Conservation (phyloP, 208 protist genomes). For the Kentomonas sorsogonicus region DNA sequence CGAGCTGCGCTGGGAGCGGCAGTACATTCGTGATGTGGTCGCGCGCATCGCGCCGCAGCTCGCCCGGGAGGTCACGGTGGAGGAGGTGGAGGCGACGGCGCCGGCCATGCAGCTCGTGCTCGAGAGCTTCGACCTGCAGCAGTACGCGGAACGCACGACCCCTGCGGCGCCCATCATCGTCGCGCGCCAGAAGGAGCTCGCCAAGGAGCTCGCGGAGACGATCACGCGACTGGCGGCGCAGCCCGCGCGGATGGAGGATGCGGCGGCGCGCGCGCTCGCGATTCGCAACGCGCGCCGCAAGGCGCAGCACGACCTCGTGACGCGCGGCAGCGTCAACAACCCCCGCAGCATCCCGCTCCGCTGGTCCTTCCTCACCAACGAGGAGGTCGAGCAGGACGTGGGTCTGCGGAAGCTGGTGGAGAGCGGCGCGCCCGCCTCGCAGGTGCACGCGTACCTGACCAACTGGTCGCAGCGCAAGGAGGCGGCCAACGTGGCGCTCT, state of each 20-base stretch:
- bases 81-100: conserved; percentile 31
- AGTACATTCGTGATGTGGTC: no score
- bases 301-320: conserved; percentile 3
- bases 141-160: no score
- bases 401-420: conserved; percentile 31
- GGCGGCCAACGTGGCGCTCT: conserved; percentile 55
- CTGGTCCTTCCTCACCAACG: conserved; percentile 48
- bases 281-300: conserved; percentile 7
- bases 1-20: no score
- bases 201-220: conserved; percentile 6
- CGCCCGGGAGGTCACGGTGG: conserved; percentile 20
- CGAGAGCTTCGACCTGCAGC: conserved; percentile 34
- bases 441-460: conserved; percentile 23
- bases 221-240: conserved; percentile 1
- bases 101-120: conserved; percentile 30
- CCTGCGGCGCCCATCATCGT: no score
- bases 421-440: conserved; percentile 4
- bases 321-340: conserved; percentile 24
- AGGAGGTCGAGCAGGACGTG: conserved; percentile 42
- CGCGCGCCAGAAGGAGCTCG: background rate
- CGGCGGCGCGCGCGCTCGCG: conserved; percentile 5
- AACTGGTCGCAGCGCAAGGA: conserved; percentile 55
- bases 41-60: background rate
- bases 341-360: conserved; percentile 50
- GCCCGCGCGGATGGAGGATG: background rate